Evolutionary conservation across 2,329 filamentous ascomycete genomes (phyloP).

Genomic region (Penicillium sp.): DNA sequence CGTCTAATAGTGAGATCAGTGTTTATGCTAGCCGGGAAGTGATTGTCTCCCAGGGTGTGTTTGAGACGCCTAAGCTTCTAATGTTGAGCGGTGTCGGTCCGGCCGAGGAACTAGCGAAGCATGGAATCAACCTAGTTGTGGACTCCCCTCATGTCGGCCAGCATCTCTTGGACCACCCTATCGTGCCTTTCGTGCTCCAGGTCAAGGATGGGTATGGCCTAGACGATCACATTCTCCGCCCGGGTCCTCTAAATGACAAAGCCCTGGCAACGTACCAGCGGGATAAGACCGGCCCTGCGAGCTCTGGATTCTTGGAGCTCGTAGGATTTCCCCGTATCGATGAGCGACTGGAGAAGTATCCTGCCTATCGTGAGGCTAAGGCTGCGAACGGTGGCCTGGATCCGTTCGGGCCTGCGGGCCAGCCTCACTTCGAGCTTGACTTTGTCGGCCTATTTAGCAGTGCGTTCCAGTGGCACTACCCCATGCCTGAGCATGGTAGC

Average conservation of each 20-base stretch:
- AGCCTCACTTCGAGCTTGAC: slow-evolving; percentile 64
- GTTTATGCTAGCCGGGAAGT: slow-evolving; percentile 53
- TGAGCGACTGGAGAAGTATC: slow-evolving; percentile 48
- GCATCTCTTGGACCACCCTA: slow-evolving; percentile 37
- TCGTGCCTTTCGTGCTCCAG: slow-evolving; percentile 41
- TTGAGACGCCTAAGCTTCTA: slow-evolving; percentile 54
- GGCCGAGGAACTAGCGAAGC: slow-evolving; percentile 16
- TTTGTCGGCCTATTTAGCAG: slow-evolving; percentile 60
- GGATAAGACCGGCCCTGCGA: slow-evolving; percentile 42
- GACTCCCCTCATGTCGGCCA: slow-evolving; percentile 27
- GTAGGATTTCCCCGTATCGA: slow-evolving; percentile 62
- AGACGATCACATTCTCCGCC: slow-evolving; percentile 39
- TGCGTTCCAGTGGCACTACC: slow-evolving; percentile 53
- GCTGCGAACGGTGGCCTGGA: slow-evolving; percentile 45
- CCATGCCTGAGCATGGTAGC: slow-evolving; percentile 44
- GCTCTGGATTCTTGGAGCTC: slow-evolving; percentile 50
- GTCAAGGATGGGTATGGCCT: slow-evolving; percentile 44
- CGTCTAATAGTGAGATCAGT: slow-evolving; percentile 41
- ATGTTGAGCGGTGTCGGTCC: slow-evolving; percentile 52
- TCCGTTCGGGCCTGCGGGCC: slow-evolving; percentile 57
- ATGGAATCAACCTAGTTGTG: slow-evolving; percentile 31
- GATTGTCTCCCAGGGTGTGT: slow-evolving; percentile 51
- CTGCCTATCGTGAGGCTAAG: slow-evolving; percentile 49
- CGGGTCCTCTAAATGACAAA: slow-evolving; percentile 33
- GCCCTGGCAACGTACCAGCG: slow-evolving; percentile 39